Evolutionary conservation across 805 yeast species (phyloP), one percentile per base, ranked within the genome.

Genomic region (Hemisphaericaspora nanyangensis): DNA sequence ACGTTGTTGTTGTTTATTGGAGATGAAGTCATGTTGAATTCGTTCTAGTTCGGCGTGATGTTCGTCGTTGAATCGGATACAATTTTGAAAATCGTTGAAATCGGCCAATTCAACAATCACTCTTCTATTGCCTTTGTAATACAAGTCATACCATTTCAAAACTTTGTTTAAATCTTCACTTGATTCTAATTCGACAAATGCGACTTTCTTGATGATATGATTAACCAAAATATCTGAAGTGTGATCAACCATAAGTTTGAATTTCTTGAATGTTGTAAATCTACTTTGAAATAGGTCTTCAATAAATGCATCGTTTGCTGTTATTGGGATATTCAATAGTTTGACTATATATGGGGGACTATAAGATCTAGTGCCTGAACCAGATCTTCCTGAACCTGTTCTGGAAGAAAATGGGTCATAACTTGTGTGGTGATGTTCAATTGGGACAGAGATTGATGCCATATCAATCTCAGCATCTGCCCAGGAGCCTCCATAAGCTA

Each of bases 321-420:
- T 69, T 3, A 75, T 64, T 0, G 89, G 86, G 27, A 85, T 56
- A 44, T 80, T 78, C 6, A 76, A 56, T 38, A 85, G 67, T 53
- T 82, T 83, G 32, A 77, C 76, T 40, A 82, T 82, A 54, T 69
- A 82, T 2, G 90, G 90, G 1, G 85, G 84, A 0, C 70, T 67
- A 28, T 41, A 31, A 39, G 29, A 35, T 30, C 51, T 36, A 29
- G 3, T 47, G 33, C 35, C 38, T 39, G 38, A 51, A 15, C 45
- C 44, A 10, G 43, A 40, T 20, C 44, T 43, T 5, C 42, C 39
- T n/a, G 37, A 25, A 20, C 38, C 34, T 7, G 33, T 7, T 11
- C 34, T 18, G 5, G 35, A 22, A 7, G 40, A 37, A 28, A 19
- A 34, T 5, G 40, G 40, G 27, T 40, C 45, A 20, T 32, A 35